Evolutionary conservation across 2,329 filamentous ascomycete genomes (phyloP).

Genomic region (Hypoxylon sp.): DNA sequence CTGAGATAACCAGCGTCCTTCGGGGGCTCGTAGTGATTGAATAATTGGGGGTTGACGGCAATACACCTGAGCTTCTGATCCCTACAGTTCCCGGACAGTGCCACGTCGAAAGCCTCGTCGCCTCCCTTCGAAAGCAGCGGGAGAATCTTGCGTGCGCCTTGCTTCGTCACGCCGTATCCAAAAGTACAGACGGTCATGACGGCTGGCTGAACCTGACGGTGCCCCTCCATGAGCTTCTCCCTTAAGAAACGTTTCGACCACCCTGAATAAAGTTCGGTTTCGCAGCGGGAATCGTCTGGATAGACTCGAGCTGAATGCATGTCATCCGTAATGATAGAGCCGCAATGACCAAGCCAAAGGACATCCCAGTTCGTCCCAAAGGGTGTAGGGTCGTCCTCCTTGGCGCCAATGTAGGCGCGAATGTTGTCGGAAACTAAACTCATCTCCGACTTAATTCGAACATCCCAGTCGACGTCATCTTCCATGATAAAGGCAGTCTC

Average conservation of each 20-base stretch:
- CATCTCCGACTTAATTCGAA: conserved; percentile 54
- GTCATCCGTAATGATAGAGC: conserved; percentile 46
- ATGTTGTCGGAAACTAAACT: conserved; percentile 53
- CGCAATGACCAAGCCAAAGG: conserved; percentile 58
- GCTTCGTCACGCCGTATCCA: conserved; percentile 51
- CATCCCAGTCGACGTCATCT: conserved; percentile 58
- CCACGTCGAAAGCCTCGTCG: conserved; percentile 56
- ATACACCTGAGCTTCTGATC: conserved; percentile 53
- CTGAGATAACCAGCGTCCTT: conserved; percentile 45
- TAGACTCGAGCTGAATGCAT: conserved; percentile 38
- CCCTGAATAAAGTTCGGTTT: conserved; percentile 46
- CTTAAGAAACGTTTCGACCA: conserved; percentile 46
- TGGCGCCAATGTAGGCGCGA: conserved; percentile 47
- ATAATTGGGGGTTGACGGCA: conserved; percentile 57
- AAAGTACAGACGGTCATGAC: conserved; percentile 52
- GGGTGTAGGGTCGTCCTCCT: conserved; percentile 37
- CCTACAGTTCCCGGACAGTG: conserved; percentile 53
- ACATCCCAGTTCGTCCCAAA: conserved; percentile 57
- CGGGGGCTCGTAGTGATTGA: conserved; percentile 55
- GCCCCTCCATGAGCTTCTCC: conserved; percentile 40
- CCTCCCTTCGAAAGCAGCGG: conserved; percentile 48
- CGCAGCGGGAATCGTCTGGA: conserved; percentile 45
- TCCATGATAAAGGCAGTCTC: conserved; percentile 54
- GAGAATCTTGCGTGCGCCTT: conserved; percentile 55
- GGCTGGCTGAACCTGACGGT: conserved; percentile 50